Evolutionary conservation across 2,329 filamentous ascomycete genomes (phyloP).

Genomic region (Epicoccum nigrum): DNA sequence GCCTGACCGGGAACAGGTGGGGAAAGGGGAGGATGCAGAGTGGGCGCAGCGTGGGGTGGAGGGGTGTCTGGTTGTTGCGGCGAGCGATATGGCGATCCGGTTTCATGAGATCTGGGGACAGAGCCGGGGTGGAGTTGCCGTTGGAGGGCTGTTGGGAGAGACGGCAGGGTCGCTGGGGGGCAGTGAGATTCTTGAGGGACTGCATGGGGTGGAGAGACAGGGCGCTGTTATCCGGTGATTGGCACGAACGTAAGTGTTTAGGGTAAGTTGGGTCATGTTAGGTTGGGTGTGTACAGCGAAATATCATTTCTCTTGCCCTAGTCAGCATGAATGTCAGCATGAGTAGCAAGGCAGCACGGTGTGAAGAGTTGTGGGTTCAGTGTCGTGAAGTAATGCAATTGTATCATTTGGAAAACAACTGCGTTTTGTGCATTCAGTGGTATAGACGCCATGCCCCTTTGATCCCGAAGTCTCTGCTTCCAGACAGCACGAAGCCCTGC

Average conservation of each 20-base stretch:
- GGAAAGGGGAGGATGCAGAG: conserved; percentile 56
- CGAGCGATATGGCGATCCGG: conserved; percentile 89
- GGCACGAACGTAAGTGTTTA: too few species aligned
- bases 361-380: conserved; percentile 11
- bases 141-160: conserved; percentile 56
- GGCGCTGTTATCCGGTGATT: conserved; percentile 51
- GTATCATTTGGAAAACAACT: conserved; percentile 46
- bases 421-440: conserved; percentile 44
- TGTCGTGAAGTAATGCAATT: conserved; percentile 45
- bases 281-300: background rate
- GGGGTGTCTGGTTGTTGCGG: conserved; percentile 87
- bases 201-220: conserved; percentile 80
- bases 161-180: conserved; percentile 67
- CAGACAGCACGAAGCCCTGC: conserved; percentile 41
- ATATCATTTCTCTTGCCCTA: background rate
- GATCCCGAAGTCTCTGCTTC: conserved; percentile 38
- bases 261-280: too few species aligned
- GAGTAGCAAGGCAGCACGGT: background rate
- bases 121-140: conserved; percentile 53
- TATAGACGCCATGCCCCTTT: conserved; percentile 44
- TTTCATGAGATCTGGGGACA: conserved; percentile 95
- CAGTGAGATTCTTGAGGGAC: conserved; percentile 81
- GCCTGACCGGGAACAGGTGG: conserved; percentile 9
- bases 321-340: background rate
- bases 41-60: conserved; percentile 66